Evolutionary conservation across 2,329 filamentous ascomycete species (phyloP), one percentile per base, ranked within the genome.

Genomic region (Akanthomyces dipterigenus): DNA sequence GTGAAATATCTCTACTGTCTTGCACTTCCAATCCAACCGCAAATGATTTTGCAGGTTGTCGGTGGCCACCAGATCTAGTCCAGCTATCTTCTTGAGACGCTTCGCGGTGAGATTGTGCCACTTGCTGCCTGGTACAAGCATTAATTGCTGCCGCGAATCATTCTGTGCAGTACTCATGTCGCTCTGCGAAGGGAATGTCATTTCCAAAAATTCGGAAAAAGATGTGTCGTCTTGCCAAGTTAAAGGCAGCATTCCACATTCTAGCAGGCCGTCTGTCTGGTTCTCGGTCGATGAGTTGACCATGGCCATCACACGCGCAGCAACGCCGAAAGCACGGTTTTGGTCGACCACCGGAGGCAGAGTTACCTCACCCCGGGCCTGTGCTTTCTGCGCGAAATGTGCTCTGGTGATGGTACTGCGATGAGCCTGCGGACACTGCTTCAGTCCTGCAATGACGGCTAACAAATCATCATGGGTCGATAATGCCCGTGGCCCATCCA

Each of bases 31-130:
- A 50, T 63, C 61, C 16, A 64, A 22, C 2, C 40, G 43, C 6
- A 64, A 42, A 45, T 64, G 63, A 14, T 58, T 61, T 3, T 51
- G 49, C 5, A 64, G 40, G 50, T 64, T 60, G 22, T 63, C 54
- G n/a, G 63, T 64, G 6, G 61, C 45, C 5, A 61, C 16, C 6
- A 64, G 42, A 14, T 61, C 48, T n/a, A 64, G 24, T 11, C 58
- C 55, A 14, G 63, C 63, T 11, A 61, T 18, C 38, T 58, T 61
- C 48, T 63, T 58, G 3, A 64, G 43, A 20, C 61, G 49, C 43
- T 40, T 55, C 1, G 63, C 63, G 22, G 49, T 55, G 18, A 63
- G 40, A 16, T 40, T 51, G 18, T 16, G 28, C 31, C 24, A 36
- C 18, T 22, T 58, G 28, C 6, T 24, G 36, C 9, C 34, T 26